Percentiles rank a stretch among this genome's conserved stretches.
Evolutionary conservation across 192 early-diverging fungal species (phyloP).

Genomic region (Dissophora ornata): DNA sequence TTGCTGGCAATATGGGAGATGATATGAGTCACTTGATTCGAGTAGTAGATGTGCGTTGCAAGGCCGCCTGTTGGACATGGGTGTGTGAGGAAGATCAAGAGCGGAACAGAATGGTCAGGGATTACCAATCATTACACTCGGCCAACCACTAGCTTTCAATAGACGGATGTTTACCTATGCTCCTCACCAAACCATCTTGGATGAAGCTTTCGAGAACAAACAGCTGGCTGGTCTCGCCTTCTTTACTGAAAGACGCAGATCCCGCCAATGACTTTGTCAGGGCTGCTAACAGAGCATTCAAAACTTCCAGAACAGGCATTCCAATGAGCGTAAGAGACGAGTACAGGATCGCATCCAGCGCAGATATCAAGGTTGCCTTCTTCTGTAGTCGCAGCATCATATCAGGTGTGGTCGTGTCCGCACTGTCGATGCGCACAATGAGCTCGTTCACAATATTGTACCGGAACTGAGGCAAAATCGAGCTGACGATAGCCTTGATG

Average conservation of each 20-base stretch:
- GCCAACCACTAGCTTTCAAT: too few relatives aligned
- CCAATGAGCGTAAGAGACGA: constrained; percentile 57
- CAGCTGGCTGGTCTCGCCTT: constrained; percentile 38
- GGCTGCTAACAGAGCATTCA: constrained; percentile 56
- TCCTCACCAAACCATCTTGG: constrained; percentile 33
- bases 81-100: too few relatives aligned
- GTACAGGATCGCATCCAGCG: constrained; percentile 56
- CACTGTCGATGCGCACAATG: constrained; percentile 49
- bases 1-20: constrained; percentile 61
- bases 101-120: too few relatives aligned
- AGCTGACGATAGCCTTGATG: constrained; percentile 34
- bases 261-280: constrained; percentile 45
- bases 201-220: constrained; percentile 34
- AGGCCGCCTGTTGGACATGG: constrained; percentile 50
- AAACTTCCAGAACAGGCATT: constrained; percentile 63
- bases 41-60: constrained; percentile 65
- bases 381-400: constrained; percentile 37
- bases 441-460: constrained; percentile 62
- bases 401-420: constrained; percentile 25
- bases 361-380: constrained; percentile 57
- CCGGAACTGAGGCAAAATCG: constrained; percentile 55
- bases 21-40: constrained; percentile 66
- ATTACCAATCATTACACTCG: too few relatives aligned
- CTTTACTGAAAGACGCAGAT: constrained; percentile 29
- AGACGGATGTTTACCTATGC: constrained; percentile 38